A percentile compares a stretch with the other conserved stretches of the same genome.
These are phyloP conservation scores for Naganishia onofrii DNA, from an alignment of 768 basidiomycete genomes.

Conservation along the genomic window DNA sequence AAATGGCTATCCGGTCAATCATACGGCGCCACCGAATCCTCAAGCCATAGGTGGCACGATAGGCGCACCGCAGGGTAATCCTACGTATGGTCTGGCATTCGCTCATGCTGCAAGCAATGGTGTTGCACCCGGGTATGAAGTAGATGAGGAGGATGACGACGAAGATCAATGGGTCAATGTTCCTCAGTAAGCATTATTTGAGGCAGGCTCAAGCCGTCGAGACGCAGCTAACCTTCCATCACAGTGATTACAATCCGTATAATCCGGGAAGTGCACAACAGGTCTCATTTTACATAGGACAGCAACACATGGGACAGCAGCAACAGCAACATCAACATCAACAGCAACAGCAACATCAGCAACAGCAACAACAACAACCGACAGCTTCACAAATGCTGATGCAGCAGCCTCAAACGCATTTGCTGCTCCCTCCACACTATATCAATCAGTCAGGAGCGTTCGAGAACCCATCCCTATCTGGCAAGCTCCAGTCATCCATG, in stretches of 20 bases:
- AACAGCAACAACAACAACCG: not conserved
- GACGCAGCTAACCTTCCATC: not conserved
- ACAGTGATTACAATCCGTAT: not conserved
- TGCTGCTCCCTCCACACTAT: not conserved
- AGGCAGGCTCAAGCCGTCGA: not conserved
- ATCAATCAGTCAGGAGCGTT: not conserved
- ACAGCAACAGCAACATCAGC: not conserved
- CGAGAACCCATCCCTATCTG: not conserved
- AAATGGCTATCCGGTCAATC: not conserved
- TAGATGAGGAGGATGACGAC: slow-evolving; percentile 45
- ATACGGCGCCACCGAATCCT: not conserved
- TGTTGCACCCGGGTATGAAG: slow-evolving; percentile 30
- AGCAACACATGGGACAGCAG: not conserved
- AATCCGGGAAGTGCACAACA: not conserved
- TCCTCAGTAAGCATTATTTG: not conserved
- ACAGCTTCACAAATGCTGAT: not conserved
- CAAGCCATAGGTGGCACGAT: not conserved
- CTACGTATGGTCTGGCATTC: not conserved
- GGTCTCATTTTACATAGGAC: not conserved
- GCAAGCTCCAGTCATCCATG: not conserved
- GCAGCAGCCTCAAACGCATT: not conserved
- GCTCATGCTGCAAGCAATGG: not conserved
- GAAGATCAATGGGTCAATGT: slow-evolving; percentile 33
- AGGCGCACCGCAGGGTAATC: not conserved
- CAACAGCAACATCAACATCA: not conserved